These are phyloP conservation scores for Tephrocybe sp. DNA, from an alignment of 768 basidiomycete genomes.

Conservation along the genomic window DNA sequence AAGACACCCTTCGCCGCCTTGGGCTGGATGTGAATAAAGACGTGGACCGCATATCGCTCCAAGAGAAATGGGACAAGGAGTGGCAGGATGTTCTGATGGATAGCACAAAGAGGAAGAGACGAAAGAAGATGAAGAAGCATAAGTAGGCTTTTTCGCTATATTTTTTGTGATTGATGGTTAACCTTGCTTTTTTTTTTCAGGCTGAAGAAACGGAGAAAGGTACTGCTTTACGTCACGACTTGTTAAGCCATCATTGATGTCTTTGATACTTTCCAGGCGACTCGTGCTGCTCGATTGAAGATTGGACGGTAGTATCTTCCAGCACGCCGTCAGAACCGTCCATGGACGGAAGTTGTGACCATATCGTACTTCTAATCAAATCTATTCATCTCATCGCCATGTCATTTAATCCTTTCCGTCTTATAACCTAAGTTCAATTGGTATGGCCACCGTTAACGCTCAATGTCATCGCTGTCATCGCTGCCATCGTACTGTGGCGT, in stretches of 20 bases:
- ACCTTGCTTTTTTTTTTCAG: constrained; percentile 35
- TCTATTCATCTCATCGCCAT: constrained; percentile 2
- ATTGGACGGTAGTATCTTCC: constrained; percentile 26
- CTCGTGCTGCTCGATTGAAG: constrained; percentile 39
- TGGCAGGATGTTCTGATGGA: constrained; percentile 73
- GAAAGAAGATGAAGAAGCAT: constrained; percentile 97
- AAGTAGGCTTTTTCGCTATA: constrained; percentile 61
- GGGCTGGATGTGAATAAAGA: constrained; percentile 57
- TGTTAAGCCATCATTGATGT: constrained; percentile 18
- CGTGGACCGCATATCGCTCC: constrained; percentile 49
- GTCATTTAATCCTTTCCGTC: background rate
- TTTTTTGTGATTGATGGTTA: constrained; percentile 1
- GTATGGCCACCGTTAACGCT: background rate
- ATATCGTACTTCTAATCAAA: constrained; percentile 20
- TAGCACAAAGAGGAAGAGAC: constrained; percentile 80
- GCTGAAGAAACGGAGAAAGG: constrained; percentile 89
- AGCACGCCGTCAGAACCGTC: constrained; percentile 3
- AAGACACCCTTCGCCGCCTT: constrained; percentile 60
- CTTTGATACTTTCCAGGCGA: constrained; percentile 34
- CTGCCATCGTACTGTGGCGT: no score
- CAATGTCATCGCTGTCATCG: background rate
- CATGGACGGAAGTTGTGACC: constrained; percentile 12
- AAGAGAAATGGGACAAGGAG: constrained; percentile 55
- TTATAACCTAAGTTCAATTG: no score
- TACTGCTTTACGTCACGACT: constrained; percentile 33